A percentile compares a stretch with the other conserved stretches of the same genome.
Evolutionary conservation across 805 yeast species (phyloP).

Genomic region (Wickerhamiella occidentalis): DNA sequence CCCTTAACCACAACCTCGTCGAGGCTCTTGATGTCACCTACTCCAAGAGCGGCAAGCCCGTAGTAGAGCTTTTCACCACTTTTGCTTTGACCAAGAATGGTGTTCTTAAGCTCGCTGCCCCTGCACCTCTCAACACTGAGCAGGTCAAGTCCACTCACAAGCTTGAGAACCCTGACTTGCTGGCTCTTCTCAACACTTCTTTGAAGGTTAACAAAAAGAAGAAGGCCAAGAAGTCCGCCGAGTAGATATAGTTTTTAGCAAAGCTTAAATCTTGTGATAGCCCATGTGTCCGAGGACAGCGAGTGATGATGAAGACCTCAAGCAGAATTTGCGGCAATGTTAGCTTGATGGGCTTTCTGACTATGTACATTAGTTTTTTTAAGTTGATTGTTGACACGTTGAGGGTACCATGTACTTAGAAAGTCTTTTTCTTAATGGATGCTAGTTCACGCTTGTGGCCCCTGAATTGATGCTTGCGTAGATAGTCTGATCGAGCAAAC

Average conservation of each 20-base stretch:
- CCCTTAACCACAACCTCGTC: conserved; percentile 52
- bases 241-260: neutral
- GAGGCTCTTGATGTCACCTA: conserved; percentile 55
- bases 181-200: conserved; percentile 36
- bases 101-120: conserved; percentile 47
- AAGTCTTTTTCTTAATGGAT: no score
- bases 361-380: no score
- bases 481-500: neutral
- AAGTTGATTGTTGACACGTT: no score
- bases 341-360: no score
- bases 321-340: no score
- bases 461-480: neutral
- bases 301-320: no score
- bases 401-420: neutral
- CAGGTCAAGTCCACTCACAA: conserved; percentile 45
- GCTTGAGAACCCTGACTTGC: conserved; percentile 37
- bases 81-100: conserved; percentile 67
- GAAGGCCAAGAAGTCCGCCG: conserved; percentile 22
- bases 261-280: no score
- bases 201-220: conserved; percentile 40
- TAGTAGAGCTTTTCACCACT: conserved; percentile 66
- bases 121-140: conserved; percentile 38
- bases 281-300: no score
- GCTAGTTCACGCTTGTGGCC: neutral
- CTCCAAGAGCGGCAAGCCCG: conserved; percentile 52